Evolutionary conservation across 2,329 filamentous ascomycete species (phyloP).

Genomic region (Cercospora nicotianae): DNA sequence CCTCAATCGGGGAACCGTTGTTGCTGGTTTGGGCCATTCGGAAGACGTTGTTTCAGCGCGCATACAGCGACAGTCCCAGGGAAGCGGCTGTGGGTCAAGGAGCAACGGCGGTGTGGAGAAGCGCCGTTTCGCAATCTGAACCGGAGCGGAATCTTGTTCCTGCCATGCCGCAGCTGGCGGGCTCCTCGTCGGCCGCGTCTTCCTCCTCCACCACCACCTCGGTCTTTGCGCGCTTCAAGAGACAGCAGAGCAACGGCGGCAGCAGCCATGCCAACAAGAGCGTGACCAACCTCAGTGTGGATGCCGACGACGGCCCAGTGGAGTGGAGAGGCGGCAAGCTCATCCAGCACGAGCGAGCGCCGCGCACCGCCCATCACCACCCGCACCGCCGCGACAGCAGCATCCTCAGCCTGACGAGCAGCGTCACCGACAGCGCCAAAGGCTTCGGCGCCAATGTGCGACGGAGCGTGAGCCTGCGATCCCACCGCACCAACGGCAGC

Average conservation of each 20-base stretch:
- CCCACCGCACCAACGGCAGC: conserved; percentile 35
- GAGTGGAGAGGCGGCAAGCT: conserved; percentile 13
- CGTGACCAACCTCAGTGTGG: background rate
- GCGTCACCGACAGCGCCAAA: conserved; percentile 40
- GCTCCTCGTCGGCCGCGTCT: background rate
- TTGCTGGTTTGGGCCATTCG: background rate
- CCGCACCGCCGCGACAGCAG: conserved; percentile 32
- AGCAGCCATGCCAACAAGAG: conserved; percentile 8
- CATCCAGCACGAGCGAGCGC: conserved; percentile 2
- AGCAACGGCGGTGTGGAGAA: background rate
- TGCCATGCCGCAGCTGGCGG: conserved; percentile 3
- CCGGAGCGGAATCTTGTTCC: background rate
- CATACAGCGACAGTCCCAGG: background rate
- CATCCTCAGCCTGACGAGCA: conserved; percentile 32
- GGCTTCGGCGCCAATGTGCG: conserved; percentile 43
- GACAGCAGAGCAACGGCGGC: conserved; percentile 1
- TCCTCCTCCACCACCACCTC: conserved; percentile 6
- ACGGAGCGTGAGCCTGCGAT: conserved; percentile 43
- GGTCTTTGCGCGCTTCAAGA: conserved; percentile 14
- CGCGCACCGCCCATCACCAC: conserved; percentile 1
- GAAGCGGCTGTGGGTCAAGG: background rate
- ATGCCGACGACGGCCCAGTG: background rate
- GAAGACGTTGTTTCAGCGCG: background rate
- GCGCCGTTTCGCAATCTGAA: background rate
- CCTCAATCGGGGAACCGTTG: background rate